phyloP scores from a whole-genome alignment of 2,329 filamentous ascomycete genomes.

The Alternaria postmessia region DNA sequence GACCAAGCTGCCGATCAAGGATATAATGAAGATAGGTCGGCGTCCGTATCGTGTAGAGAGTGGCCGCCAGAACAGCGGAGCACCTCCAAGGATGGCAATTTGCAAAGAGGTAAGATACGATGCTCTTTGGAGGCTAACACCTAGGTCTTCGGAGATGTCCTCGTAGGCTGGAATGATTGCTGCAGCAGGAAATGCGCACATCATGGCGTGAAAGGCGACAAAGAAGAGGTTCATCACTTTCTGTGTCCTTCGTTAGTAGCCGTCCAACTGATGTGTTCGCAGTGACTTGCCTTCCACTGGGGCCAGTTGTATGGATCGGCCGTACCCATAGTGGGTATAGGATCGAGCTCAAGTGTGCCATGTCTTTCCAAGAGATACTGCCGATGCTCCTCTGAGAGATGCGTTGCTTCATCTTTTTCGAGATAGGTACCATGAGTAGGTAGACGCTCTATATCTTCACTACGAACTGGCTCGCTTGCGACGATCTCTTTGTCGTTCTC shows the following conservation, averaged over 20 bases:
- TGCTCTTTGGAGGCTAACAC: conserved; percentile 57
- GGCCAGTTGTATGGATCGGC: conserved; percentile 67
- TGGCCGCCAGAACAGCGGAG: conserved; percentile 65
- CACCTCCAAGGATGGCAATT: conserved; percentile 63
- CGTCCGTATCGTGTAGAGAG: conserved; percentile 64
- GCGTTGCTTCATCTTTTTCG: conserved; percentile 36
- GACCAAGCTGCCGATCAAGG: conserved; percentile 56
- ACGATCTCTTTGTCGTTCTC: conserved; percentile 15
- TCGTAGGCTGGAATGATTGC: conserved; percentile 64
- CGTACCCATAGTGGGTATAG: conserved; percentile 59
- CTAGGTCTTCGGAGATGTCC: conserved; percentile 61
- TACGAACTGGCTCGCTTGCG: conserved; percentile 12
- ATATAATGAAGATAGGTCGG: conserved; percentile 63
- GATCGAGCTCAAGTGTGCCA: conserved; percentile 64
- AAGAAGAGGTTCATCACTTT: conserved; percentile 62
- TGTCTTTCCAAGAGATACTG: conserved; percentile 62
- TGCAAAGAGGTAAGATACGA: conserved; percentile 65
- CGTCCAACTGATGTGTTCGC: background rate
- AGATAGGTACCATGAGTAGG: conserved; percentile 41
- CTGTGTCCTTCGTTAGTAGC: conserved; percentile 38
- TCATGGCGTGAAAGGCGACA: conserved; percentile 66
- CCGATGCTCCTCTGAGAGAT: conserved; percentile 55
- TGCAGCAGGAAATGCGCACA: conserved; percentile 64
- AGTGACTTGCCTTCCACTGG: conserved; percentile 54
- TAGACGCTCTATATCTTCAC: conserved; percentile 35